Evolutionary conservation across 2,329 filamentous ascomycete genomes (phyloP), one percentile per base, ranked within the genome.

Genomic region (Colletotrichum sp.): DNA sequence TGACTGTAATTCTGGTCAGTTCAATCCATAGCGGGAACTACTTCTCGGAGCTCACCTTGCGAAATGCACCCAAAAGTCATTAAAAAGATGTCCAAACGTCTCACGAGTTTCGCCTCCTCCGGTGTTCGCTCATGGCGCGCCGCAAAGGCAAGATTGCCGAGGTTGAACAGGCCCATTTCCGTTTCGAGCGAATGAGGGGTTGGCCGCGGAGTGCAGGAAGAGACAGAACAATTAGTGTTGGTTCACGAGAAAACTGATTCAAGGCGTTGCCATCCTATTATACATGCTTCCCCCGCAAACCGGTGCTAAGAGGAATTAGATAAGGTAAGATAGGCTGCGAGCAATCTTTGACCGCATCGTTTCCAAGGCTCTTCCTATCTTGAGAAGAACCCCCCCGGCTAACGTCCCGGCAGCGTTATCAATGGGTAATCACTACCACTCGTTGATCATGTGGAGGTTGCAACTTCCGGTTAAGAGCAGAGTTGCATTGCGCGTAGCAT

Each of bases 51-150:
- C 33, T 65, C 59, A 73, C 76, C 68, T 62, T 77, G 76, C 6
- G 76, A 76, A 64, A 77, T 65, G 34, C 76, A 77, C 6, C 76
- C 76, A 29, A 77, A 77, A 2, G 76, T 76, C 66, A 77, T 72
- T 27, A 77, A 47, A 18, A 77, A 77, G 5, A 77, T 59, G 27
- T 77, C 76, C 57, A 77, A 24, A 27, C 69, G 58, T 21, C 67
- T 70, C 29, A 73, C 67, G 29, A 73, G 71, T 27, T 62, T 65
- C 12, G 54, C 59, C 24, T 73, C 71, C 67, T 73, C 71, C 33
- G 71, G 61, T 29, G 71, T 73, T 27, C 71, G 71, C 67, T 73
- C 67, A 43, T 73, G 71, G 38, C 71, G 71, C 16, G 67, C 67
- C 67, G 71, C 55, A n/a, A 73, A 73, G 38, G 71, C 67, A n/a